These are phyloP conservation scores for Aspergillus brasiliensis DNA, from an alignment of 2,329 filamentous ascomycete genomes.

Conservation along the genomic window DNA sequence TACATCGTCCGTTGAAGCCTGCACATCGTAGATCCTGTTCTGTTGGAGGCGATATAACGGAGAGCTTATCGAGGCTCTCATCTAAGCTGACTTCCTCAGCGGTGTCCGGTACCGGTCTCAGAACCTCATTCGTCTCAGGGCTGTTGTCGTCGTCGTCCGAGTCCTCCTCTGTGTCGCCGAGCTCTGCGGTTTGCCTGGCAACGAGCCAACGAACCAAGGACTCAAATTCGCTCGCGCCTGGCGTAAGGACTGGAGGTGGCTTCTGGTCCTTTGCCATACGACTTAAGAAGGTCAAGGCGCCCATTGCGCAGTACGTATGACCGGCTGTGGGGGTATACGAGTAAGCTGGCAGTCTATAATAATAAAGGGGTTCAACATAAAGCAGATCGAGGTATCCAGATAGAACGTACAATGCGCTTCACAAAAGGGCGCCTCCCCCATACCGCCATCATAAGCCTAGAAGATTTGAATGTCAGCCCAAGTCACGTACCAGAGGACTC, in stretches of 20 bases:
- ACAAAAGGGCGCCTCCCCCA: constrained; percentile 74
- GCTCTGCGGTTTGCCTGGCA: constrained; percentile 64
- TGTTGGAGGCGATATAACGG: constrained; percentile 24
- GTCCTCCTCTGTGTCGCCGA: constrained; percentile 47
- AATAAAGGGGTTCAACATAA: background rate
- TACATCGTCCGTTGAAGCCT: constrained; percentile 86
- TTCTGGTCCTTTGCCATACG: constrained; percentile 51
- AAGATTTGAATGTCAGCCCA: constrained; percentile 28
- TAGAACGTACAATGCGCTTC: constrained; percentile 73
- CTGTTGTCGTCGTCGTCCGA: constrained; percentile 50
- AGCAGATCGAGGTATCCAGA: background rate
- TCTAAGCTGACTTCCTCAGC: constrained; percentile 21
- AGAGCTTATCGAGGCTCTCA: constrained; percentile 31
- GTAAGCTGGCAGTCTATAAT: constrained; percentile 11
- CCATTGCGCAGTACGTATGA: constrained; percentile 86
- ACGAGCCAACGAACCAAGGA: constrained; percentile 59
- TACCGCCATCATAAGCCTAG: constrained; percentile 80
- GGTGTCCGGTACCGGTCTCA: background rate
- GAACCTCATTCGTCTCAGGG: constrained; percentile 15
- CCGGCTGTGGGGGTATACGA: constrained; percentile 60
- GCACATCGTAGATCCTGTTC: constrained; percentile 53
- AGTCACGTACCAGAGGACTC: background rate
- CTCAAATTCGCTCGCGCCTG: constrained; percentile 35
- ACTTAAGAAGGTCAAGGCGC: constrained; percentile 74
- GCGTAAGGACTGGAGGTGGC: constrained; percentile 27